These are phyloP conservation scores for Brassica nigra DNA, from an alignment of 345 rosid genomes.

Conservation along the genomic window DNA sequence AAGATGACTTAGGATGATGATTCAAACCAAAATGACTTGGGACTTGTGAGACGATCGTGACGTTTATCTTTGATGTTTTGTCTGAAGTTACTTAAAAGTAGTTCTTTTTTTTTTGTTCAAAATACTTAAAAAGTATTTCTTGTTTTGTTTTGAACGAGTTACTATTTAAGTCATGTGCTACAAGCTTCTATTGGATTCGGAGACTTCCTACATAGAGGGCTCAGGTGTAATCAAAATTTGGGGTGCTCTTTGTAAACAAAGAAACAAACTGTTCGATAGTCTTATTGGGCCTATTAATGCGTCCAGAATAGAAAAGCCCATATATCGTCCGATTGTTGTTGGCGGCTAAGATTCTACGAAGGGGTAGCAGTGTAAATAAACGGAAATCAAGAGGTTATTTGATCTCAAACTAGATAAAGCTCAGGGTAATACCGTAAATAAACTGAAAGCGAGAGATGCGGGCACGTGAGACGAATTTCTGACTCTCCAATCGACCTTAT, in stretches of 20 bases:
- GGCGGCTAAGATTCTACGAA: conserved; percentile 40
- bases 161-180: no score
- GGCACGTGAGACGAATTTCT: conserved; percentile 42
- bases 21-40: no score
- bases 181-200: no score
- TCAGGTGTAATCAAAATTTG: no score
- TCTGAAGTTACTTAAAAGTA: not conserved
- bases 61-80: not conserved
- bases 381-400: not conserved
- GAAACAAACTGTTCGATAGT: not conserved
- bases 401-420: conserved; percentile 22
- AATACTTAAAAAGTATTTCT: no score
- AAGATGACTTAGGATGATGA: no score
- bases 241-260: not conserved
- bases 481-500: conserved; percentile 54
- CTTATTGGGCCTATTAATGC: not conserved
- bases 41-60: no score
- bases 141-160: no score
- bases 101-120: no score
- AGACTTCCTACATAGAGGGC: no score
- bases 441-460: conserved; percentile 3
- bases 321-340: conserved; percentile 3
- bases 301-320: not conserved
- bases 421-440: conserved; percentile 33
- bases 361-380: conserved; percentile 27